Conservation (phyloP, 2,329 filamentous ascomycete genomes). For the Nemania serpens region DNA sequence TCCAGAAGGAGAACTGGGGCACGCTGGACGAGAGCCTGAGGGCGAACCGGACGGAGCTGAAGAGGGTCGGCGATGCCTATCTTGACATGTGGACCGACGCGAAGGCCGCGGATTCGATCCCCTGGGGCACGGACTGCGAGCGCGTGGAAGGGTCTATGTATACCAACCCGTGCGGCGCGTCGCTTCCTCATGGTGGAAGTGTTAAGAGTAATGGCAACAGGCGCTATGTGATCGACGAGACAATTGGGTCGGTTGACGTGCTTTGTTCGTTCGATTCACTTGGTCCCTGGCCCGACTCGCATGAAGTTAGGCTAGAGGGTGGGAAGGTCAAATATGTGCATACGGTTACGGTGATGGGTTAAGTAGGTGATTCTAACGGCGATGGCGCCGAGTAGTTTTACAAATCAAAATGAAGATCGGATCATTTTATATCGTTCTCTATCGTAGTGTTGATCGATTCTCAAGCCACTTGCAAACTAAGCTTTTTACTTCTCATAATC, state of each 20-base stretch:
- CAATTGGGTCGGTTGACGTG: constrained; percentile 43
- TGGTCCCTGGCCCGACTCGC: constrained; percentile 42
- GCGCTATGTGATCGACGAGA: constrained; percentile 46
- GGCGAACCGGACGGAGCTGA: constrained; percentile 39
- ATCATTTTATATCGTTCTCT: too few relatives aligned
- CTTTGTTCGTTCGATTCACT: constrained; percentile 44
- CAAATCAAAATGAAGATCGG: neutral
- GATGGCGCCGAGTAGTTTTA: neutral
- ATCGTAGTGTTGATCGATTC: neutral
- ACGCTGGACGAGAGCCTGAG: constrained; percentile 34
- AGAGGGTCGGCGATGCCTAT: constrained; percentile 44
- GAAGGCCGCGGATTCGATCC: constrained; percentile 42
- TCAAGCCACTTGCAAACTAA: neutral
- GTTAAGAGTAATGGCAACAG: constrained; percentile 39
- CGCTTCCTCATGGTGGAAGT: constrained; percentile 40
- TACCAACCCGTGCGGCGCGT: constrained; percentile 40
- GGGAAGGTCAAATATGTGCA: constrained; percentile 46
- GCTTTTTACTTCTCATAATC: too few relatives aligned
- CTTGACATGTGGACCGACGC: constrained; percentile 47
- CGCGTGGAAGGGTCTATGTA: constrained; percentile 43
- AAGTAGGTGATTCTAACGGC: neutral
- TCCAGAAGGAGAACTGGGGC: constrained; percentile 42
- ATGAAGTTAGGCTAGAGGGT: constrained; percentile 42
- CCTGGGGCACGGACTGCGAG: constrained; percentile 45
- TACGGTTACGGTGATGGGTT: constrained; percentile 39